Conservation (phyloP, 106 monocot genomes). For the Hemerocallis citrina region DNA sequence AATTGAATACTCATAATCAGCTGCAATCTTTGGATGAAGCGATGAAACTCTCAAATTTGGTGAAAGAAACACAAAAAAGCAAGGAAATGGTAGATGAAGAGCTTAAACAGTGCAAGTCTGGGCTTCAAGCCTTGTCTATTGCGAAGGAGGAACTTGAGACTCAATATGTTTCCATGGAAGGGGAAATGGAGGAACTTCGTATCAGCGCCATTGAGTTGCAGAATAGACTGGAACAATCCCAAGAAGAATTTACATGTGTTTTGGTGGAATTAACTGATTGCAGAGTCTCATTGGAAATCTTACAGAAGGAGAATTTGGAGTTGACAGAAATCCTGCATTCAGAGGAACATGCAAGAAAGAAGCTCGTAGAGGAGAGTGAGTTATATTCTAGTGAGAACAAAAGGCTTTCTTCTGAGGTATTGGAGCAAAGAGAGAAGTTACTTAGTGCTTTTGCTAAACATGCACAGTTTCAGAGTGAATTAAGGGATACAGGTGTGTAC, state of each 20-base stretch:
- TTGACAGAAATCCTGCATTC: conserved; percentile 20
- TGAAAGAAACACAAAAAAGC: conserved; percentile 35
- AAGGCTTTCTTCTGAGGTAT: conserved; percentile 34
- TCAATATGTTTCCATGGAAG: conserved; percentile 15
- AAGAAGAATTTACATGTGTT: conserved; percentile 24
- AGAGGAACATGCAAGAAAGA: conserved; percentile 22
- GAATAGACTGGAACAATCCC: conserved; percentile 20
- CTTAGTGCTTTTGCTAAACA: conserved; percentile 29
- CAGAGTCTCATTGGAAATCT: conserved; percentile 31
- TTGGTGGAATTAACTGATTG: conserved; percentile 37
- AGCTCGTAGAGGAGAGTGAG: conserved; percentile 33
- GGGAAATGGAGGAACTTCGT: conserved; percentile 31
- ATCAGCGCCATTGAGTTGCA: conserved; percentile 18
- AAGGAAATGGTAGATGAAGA: conserved; percentile 27
- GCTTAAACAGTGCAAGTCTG: conserved; percentile 44
- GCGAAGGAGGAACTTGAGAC: conserved; percentile 50
- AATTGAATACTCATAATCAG: conserved; percentile 14
- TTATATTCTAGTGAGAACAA: conserved; percentile 8
- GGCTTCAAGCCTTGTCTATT: conserved; percentile 24
- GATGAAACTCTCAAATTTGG: conserved; percentile 20
- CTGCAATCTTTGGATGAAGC: conserved; percentile 32
- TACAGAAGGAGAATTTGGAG: conserved; percentile 53
- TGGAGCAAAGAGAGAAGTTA: conserved; percentile 42
- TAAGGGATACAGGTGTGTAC: conserved; percentile 27
- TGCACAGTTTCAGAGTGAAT: conserved; percentile 30